A percentile compares a stretch with the other conserved stretches of the same genome.
Evolutionary conservation across 495 filamentous ascomycete genomes (phyloP).

Genomic region (Penicillium fimorum): DNA sequence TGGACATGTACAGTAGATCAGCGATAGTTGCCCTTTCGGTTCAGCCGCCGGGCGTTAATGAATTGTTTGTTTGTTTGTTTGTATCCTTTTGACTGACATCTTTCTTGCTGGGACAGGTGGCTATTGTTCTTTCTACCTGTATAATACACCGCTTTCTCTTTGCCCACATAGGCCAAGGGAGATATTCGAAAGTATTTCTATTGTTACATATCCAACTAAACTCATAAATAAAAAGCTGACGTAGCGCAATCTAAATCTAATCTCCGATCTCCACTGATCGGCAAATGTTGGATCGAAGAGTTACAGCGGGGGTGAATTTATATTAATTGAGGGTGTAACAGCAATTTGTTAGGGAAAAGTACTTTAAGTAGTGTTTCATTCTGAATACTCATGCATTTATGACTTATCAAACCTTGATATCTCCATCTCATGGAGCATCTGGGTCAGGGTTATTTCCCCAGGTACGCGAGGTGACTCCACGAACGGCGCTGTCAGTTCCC

Average conservation of each 20-base stretch:
- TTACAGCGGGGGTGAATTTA: too few species aligned
- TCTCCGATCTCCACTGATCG: too few species aligned
- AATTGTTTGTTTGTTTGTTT: too few species aligned
- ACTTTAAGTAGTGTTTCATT: not conserved
- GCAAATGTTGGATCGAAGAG: too few species aligned
- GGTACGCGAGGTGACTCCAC: conserved; percentile 29
- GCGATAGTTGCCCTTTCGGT: too few species aligned
- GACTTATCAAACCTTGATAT: not conserved
- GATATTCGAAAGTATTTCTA: too few species aligned
- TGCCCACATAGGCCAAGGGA: not conserved
- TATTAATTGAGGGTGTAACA: not conserved
- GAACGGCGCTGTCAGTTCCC: conserved; percentile 24
- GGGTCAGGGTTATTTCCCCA: conserved; percentile 48
- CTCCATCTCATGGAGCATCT: conserved; percentile 20
- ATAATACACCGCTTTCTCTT: not conserved
- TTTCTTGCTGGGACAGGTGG: not conserved
- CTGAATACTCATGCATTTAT: not conserved
- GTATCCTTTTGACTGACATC: too few species aligned
- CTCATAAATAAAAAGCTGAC: not conserved
- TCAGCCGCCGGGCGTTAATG: too few species aligned
- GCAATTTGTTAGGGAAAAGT: not conserved
- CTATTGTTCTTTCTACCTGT: not conserved
- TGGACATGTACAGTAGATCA: too few species aligned
- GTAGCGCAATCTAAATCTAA: not conserved
- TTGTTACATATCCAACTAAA: too few species aligned